Conservation (phyloP, 495 filamentous ascomycete species). For the Pyronema omphalodes region DNA sequence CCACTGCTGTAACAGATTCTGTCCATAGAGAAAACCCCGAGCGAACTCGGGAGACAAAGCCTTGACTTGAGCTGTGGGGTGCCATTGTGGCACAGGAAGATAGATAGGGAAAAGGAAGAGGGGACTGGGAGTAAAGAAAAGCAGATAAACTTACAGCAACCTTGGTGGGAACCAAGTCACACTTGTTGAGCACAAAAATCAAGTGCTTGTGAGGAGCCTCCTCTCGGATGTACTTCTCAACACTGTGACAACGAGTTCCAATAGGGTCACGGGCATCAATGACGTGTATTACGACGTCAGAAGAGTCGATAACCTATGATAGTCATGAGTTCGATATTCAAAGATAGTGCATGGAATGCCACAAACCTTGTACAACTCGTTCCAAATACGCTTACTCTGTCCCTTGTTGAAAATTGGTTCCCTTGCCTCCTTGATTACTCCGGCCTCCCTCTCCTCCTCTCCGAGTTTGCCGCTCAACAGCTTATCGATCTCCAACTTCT, state of each 20-base stretch:
- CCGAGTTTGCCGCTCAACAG: constrained; percentile 50
- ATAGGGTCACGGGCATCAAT: constrained; percentile 82
- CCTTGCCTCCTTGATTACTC: constrained; percentile 45
- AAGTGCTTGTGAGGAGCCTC: constrained; percentile 93
- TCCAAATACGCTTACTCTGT: constrained; percentile 89
- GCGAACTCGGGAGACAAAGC: constrained; percentile 33
- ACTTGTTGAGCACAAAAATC: constrained; percentile 87
- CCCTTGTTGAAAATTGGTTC: constrained; percentile 91
- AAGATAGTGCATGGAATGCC: neutral
- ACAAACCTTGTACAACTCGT: constrained; percentile 71
- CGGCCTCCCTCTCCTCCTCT: constrained; percentile 35
- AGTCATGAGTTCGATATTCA: constrained; percentile 2
- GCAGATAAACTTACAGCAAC: constrained; percentile 62
- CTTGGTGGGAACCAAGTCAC: constrained; percentile 80
- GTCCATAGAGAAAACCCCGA: constrained; percentile 39
- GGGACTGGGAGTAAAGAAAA: constrained; percentile 2
- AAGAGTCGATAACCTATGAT: constrained; percentile 61
- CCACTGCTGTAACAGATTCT: constrained; percentile 97
- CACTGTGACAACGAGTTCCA: constrained; percentile 71
- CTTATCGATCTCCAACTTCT: constrained; percentile 53
- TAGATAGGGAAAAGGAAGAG: constrained; percentile 8
- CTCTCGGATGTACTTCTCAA: constrained; percentile 83
- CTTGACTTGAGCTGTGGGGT: constrained; percentile 76
- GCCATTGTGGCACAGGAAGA: constrained; percentile 9
- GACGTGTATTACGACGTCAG: constrained; percentile 92